Evolutionary conservation across 2,329 filamentous ascomycete species (phyloP), one percentile per base, ranked within the genome.

Genomic region (Thermoascus crustaceus): DNA sequence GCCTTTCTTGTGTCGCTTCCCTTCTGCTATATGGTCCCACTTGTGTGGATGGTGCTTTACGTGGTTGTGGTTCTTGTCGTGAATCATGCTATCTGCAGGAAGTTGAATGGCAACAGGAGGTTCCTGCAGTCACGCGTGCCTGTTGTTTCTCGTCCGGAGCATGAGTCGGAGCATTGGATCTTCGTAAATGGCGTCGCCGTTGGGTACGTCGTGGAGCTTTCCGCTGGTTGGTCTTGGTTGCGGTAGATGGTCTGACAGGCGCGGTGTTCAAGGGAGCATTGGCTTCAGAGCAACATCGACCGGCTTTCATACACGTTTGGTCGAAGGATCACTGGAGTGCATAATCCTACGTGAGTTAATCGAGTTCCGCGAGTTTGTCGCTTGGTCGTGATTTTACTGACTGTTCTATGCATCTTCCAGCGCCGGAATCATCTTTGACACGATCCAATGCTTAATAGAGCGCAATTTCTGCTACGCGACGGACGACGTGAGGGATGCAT

Each of bases 401-500:
- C 8, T 4, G n/a, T 32, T 20, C 36, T 32, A 34, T 22, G 39
- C 29, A 19, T 8, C 6, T 4, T 25, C 7, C 16, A 67, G 64
- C 4, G 52, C 58, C 1, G 85, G 85, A 2, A 73, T 88, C 31
- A 54, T 88, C 10, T 85, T 87, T 44, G 85, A 91, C 47, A 66
- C 88, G 1, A 57, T 88, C 17, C 80, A 91, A 58, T 88, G 83
- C 46, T 64, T 91, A 7, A 66, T 89, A 42, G 83, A 91, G 55
- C 75, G 85, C 25, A 80, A 80, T 54, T 78, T 87, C 46, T 69
- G 68, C 38, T 88, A 85, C 50, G 78, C 80, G 1, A 89, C 83
- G 0, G 57, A 62, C 8, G 82, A 87, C 51, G 70, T 83, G 21
- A 62, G 72, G 18, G 51, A 60, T 20, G 63, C 65, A 7, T 80